A percentile compares a stretch with the other conserved stretches of the same genome.
Conservation (phyloP, 352 stramenopile species). For the Phytopythium kandeliae region DNA sequence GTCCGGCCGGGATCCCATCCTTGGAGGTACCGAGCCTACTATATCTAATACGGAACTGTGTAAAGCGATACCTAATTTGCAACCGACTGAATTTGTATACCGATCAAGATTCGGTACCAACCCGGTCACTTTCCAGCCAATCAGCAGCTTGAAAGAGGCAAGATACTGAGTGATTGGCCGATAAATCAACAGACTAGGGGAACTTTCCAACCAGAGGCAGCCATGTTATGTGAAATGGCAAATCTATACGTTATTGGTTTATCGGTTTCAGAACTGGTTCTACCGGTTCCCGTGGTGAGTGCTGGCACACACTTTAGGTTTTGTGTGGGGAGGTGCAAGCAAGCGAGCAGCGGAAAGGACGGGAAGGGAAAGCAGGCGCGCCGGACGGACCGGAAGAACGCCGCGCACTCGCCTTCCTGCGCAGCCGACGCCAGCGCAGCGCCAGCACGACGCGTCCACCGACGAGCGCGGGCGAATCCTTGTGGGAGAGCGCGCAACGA, state of each 20-base stretch:
- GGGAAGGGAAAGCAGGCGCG: not conserved
- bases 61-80: constrained; percentile 1
- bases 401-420: not conserved
- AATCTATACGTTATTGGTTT: no score
- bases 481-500: not conserved
- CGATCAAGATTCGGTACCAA: no score
- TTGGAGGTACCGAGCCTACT: not conserved
- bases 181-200: no score
- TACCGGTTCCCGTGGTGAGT: no score
- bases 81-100: no score
- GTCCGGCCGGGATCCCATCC: no score
- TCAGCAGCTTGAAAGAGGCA: no score
- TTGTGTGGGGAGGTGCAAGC: constrained; percentile 7
- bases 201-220: no score
- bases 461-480: not conserved
- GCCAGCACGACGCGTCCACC: constrained; percentile 9
- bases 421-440: not conserved
- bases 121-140: no score
- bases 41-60: not conserved
- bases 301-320: constrained; percentile 5
- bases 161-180: no score
- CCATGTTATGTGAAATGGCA: no score
- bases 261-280: no score
- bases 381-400: not conserved
- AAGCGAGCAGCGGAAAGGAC: constrained; percentile 3